Conservation (phyloP, 1,284 basidiomycete genomes). For the Boletus putidus region DNA sequence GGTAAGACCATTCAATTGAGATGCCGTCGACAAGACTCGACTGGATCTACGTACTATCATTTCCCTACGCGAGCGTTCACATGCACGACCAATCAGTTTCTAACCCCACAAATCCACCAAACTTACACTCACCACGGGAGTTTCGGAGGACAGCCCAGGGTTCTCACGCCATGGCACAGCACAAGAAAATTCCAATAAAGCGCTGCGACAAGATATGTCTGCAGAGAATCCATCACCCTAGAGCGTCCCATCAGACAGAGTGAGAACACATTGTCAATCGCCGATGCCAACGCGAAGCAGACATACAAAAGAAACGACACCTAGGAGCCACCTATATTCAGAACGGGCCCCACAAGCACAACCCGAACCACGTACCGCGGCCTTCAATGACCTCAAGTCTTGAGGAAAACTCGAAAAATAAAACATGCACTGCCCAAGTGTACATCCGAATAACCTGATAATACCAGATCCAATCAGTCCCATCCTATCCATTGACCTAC, state of each 20-base stretch:
- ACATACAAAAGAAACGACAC: constrained; percentile 9
- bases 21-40: background rate
- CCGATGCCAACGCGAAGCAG: background rate
- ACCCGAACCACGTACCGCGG: constrained; percentile 1
- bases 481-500: no score
- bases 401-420: constrained; percentile 18
- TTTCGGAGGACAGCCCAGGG: background rate
- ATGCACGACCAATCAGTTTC: background rate
- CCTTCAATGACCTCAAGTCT: constrained; percentile 20
- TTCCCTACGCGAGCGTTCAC: constrained; percentile 1
- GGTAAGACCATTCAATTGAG: background rate
- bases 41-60: constrained; percentile 1
- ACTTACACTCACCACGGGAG: constrained; percentile 13
- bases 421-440: constrained; percentile 11
- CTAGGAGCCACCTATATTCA: constrained; percentile 1
- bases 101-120: background rate
- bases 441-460: constrained; percentile 15
- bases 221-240: constrained; percentile 1
- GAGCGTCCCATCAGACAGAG: background rate
- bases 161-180: background rate
- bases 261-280: background rate
- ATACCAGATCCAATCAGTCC: background rate
- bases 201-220: background rate
- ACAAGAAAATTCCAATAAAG: constrained; percentile 1
- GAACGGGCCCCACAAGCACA: background rate